phyloP scores from a whole-genome alignment of 164 flowering plant genomes.

The Sextonia rubra region DNA sequence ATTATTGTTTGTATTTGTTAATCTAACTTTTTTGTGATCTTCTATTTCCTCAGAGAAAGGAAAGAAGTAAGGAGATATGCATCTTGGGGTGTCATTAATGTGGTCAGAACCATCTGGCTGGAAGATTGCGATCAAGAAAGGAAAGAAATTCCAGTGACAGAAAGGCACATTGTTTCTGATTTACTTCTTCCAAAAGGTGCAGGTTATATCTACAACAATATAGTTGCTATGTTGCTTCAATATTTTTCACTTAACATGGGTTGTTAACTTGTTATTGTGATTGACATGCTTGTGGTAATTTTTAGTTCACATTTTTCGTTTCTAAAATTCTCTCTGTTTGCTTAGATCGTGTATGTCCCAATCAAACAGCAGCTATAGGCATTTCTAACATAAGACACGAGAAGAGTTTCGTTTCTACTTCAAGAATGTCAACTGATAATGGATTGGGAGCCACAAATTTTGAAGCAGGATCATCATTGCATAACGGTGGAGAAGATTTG shows the following conservation, averaged over 20 bases:
- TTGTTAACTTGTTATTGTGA: neutral
- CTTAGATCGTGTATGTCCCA: constrained; percentile 14
- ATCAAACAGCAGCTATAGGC: constrained; percentile 26
- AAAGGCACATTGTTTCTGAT: constrained; percentile 64
- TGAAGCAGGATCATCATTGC: constrained; percentile 25
- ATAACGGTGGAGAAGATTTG: constrained; percentile 26
- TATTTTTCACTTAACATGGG: neutral
- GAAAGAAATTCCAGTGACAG: constrained; percentile 73
- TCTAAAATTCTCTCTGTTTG: constrained; percentile 5
- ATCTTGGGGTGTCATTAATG: constrained; percentile 65
- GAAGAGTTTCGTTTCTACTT: constrained; percentile 20
- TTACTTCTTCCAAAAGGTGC: constrained; percentile 70
- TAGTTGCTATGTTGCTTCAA: no score
- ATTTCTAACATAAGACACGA: constrained; percentile 26
- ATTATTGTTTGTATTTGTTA: neutral
- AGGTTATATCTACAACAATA: neutral
- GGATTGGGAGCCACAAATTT: constrained; percentile 13
- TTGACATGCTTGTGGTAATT: neutral
- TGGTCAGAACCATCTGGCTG: constrained; percentile 73
- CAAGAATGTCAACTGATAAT: constrained; percentile 24
- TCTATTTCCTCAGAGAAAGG: constrained; percentile 51
- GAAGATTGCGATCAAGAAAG: constrained; percentile 72
- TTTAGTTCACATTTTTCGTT: neutral
- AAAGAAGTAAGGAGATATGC: constrained; percentile 66
- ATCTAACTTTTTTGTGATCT: neutral